phyloP scores from a whole-genome alignment of 768 basidiomycete genomes.

The Tricholoma matsutake region DNA sequence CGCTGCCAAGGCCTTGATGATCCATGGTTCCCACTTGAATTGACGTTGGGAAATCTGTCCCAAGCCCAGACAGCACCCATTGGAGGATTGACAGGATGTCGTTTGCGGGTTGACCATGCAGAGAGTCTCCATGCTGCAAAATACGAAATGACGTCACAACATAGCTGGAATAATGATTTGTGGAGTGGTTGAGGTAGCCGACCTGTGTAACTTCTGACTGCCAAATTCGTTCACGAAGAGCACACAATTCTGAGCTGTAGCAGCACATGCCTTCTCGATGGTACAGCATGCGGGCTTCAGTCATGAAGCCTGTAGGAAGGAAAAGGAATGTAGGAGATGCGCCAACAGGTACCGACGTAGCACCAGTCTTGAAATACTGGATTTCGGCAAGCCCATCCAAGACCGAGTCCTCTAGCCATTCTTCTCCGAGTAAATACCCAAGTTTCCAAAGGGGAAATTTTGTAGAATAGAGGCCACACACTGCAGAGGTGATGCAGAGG shows the following conservation, averaged over 20 bases:
- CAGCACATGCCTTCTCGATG: not conserved
- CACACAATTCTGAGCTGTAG: not conserved
- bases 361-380: not conserved
- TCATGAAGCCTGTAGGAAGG: not conserved
- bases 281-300: not conserved
- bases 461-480: not conserved
- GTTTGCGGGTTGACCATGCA: no score
- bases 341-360: not conserved
- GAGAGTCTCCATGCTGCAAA: no score
- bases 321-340: not conserved
- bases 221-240: no score
- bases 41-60: not conserved
- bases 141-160: no score
- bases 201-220: no score
- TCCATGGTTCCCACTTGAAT: no score
- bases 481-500: not conserved
- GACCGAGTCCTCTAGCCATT: not conserved
- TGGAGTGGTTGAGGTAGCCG: no score
- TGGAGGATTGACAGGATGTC: no score
- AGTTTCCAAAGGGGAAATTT: not conserved
- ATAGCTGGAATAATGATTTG: no score
- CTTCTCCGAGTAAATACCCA: not conserved
- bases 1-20: no score
- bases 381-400: not conserved
- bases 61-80: not conserved